A percentile compares a stretch with the other conserved stretches of the same genome.
These are phyloP conservation scores for Penicillium angulare DNA, from an alignment of 495 filamentous ascomycete genomes.

Conservation along the genomic window DNA sequence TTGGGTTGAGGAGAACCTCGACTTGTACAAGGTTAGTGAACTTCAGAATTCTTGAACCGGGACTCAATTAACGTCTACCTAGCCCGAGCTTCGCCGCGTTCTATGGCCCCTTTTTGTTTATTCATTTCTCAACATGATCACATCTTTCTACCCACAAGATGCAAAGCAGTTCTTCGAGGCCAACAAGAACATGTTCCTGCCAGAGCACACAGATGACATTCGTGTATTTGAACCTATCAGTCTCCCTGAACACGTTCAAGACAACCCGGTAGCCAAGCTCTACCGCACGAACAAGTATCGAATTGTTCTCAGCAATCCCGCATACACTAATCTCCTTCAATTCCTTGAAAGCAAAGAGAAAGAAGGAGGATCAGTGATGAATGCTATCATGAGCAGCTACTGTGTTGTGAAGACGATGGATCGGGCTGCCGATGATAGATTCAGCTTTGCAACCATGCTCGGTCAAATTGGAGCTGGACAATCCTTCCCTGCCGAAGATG, in stretches of 20 bases:
- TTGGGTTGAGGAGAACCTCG: slow-evolving; percentile 87
- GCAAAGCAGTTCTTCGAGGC: slow-evolving; percentile 66
- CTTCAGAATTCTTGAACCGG: not conserved
- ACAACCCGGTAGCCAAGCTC: slow-evolving; percentile 67
- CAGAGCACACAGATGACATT: slow-evolving; percentile 74
- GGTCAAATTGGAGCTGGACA: slow-evolving; percentile 62
- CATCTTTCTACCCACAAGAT: slow-evolving; percentile 67
- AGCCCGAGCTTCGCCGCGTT: slow-evolving; percentile 84
- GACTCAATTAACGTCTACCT: slow-evolving; percentile 25
- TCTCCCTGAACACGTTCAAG: slow-evolving; percentile 71
- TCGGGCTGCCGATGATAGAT: slow-evolving; percentile 71
- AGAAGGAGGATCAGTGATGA: slow-evolving; percentile 73
- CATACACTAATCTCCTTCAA: slow-evolving; percentile 75
- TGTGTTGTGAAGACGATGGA: slow-evolving; percentile 72
- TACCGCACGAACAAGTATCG: slow-evolving; percentile 84
- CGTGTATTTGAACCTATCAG: slow-evolving; percentile 63
- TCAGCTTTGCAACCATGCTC: slow-evolving; percentile 78
- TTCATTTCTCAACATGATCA: slow-evolving; percentile 80
- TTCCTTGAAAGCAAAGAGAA: slow-evolving; percentile 83
- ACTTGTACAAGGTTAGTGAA: slow-evolving; percentile 78
- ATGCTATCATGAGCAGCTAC: slow-evolving; percentile 68
- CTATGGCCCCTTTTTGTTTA: slow-evolving; percentile 94
- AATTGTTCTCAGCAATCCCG: slow-evolving; percentile 76
- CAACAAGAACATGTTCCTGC: slow-evolving; percentile 67
- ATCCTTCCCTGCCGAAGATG: slow-evolving; percentile 72